A percentile compares a stretch with the other conserved stretches of the same genome.
Evolutionary conservation across 2,329 filamentous ascomycete species (phyloP).

Genomic region (Myriosclerotinia scirpicola): DNA sequence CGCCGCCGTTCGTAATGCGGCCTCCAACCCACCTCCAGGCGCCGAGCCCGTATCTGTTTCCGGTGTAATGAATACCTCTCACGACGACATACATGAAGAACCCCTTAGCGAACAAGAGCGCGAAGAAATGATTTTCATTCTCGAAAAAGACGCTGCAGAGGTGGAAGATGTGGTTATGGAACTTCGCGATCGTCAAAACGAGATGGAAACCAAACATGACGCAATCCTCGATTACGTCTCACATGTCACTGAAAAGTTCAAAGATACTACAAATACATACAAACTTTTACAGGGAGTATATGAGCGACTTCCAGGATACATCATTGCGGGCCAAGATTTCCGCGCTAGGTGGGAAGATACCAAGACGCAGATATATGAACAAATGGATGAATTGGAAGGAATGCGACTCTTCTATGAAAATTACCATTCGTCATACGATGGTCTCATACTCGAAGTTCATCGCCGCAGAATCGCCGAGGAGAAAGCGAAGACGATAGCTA

Average conservation of each 20-base stretch:
- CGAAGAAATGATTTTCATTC: constrained; percentile 77
- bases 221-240: constrained; percentile 64
- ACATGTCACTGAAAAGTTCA: constrained; percentile 54
- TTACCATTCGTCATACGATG: constrained; percentile 81
- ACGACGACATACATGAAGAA: constrained; percentile 55
- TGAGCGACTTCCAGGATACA: constrained; percentile 62
- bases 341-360: constrained; percentile 71
- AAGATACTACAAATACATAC: constrained; percentile 62
- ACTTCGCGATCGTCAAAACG: constrained; percentile 71
- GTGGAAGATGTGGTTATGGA: constrained; percentile 67
- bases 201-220: constrained; percentile 72
- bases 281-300: constrained; percentile 67
- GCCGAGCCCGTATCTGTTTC: constrained; percentile 60
- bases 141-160: constrained; percentile 68
- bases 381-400: constrained; percentile 73
- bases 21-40: constrained; percentile 56
- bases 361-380: constrained; percentile 64
- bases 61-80: constrained; percentile 57
- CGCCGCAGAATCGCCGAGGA: constrained; percentile 71
- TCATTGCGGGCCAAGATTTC: constrained; percentile 65
- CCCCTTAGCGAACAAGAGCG: constrained; percentile 75
- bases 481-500: constrained; percentile 71
- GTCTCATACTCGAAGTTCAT: constrained; percentile 79
- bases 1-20: constrained; percentile 66
- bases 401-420: constrained; percentile 83